Evolutionary conservation across 2,329 filamentous ascomycete species (phyloP), one percentile per base, ranked within the genome.

Genomic region (Cercospora beticola): DNA sequence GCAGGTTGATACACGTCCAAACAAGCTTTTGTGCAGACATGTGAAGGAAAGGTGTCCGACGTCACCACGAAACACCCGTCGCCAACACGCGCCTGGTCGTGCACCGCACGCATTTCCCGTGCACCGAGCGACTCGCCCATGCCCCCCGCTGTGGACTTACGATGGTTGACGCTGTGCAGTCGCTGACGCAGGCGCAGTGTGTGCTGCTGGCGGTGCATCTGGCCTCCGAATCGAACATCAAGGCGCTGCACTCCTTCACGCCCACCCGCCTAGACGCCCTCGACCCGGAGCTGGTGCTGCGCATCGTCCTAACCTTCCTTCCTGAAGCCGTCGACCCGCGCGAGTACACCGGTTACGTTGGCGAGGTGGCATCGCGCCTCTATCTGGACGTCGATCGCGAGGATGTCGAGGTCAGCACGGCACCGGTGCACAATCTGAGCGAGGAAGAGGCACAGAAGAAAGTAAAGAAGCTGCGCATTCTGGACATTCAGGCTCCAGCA

Each of bases 241-340:
- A 84, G 73, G 84, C 86, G 71, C 81, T 95, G 68, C 84, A 86
- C 66, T 83, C 82, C 64, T 82, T 95, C 70, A 84, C 87, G 63
- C 82, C 85, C 23, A 82, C 83, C 46, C 82, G 91, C 73, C 79
- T 81, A 64, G 82, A 85, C 65, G 84, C 89, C 43, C 82, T 95
- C 65, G 83, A 86, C 30, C 85, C 86, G 56, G 87, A 91, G 66
- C 81, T 93, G 14, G 77, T 92, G 26, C 83, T 95, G 67, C 88
- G 90, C 56, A 88, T 95, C 64, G 81, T 96, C 23, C 85, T 96
- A 57, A 92, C 90, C 21, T 92, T 90, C 76, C 84, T 96, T 0
- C 92, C 93, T 28, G 92, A 94, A 79, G 89, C 86, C 54, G 76
- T 88, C 5, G 86, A 86, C 5, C 88, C 92, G 5, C 80, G 80